Evolutionary conservation across 805 yeast species (phyloP), one percentile per base, ranked within the genome.

Genomic region (Sungouiella thailandica): DNA sequence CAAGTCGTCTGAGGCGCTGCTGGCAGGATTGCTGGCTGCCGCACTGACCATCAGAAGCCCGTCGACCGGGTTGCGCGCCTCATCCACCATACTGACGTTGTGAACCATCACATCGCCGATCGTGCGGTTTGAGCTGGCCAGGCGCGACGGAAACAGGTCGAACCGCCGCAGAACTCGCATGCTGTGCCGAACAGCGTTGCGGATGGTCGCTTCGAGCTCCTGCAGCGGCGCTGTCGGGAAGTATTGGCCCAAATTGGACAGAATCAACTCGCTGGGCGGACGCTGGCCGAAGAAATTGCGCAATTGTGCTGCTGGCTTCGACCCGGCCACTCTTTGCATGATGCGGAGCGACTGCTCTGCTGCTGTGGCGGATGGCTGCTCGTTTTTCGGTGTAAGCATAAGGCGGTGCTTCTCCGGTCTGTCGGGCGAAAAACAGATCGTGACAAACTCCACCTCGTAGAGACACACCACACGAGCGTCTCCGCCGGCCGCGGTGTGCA

Each of bases 261-360:
- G 85, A 40, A 90, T 93, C 47, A 89, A 72, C 52, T 87, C 95
- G 39, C 93, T 80, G 1, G 97, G 89, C 5, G 98, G 98, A 50
- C 98, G 70, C 56, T 86, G 96, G 16, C 94, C 94, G 57, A 81
- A 80, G 39, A 84, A 72, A 35, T 64, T 68, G 36, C 75, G 65
- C 47, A 72, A 40, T 2, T 55, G 49, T 5, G 51, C 36, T 23
- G 33, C 20, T 2, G 40, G 46, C 26, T 49, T 50, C n/a, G 43
- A 42, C 17, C 40, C 44, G 7, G 40, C 37, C 28, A 38, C 31
- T 22, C 43, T 32, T 18, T 43, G 52, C 47, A 57, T 59, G 35
- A 74, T 61, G 30, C 68, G 69, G 37, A 67, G 68, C 2, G 84
- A 78, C 1, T 74, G 69, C 23, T 71, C 72, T 4, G 80, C 60